These are phyloP conservation scores for Talaromyces sp. DNA, from an alignment of 2,329 filamentous ascomycete genomes.

Conservation along the genomic window DNA sequence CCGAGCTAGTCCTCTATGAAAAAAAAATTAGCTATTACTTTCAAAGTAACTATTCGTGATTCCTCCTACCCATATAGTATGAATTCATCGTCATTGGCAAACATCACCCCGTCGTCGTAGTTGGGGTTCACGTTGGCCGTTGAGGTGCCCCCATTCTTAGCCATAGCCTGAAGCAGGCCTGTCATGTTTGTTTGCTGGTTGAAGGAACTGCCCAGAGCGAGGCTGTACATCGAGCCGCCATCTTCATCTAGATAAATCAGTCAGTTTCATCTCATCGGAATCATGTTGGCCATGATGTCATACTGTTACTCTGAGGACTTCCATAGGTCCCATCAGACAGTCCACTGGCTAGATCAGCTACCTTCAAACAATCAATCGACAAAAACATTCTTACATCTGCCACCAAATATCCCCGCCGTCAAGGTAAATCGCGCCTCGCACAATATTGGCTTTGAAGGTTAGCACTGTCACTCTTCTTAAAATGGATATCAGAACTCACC, in stretches of 20 bases:
- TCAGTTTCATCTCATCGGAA: background rate
- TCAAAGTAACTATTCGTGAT: background rate
- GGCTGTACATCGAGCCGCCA: conserved; percentile 50
- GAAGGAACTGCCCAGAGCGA: conserved; percentile 58
- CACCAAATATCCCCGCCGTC: conserved; percentile 60
- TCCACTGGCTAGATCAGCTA: conserved; percentile 23
- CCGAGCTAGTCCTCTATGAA: conserved; percentile 43
- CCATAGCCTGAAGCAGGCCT: conserved; percentile 44
- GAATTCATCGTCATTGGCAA: conserved; percentile 61
- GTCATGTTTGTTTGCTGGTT: conserved; percentile 50
- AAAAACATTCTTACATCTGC: conserved; percentile 32
- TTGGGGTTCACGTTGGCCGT: conserved; percentile 53
- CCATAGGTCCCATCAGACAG: conserved; percentile 42
- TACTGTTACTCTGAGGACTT: conserved; percentile 37
- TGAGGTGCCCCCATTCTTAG: conserved; percentile 46
- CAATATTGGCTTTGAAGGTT: conserved; percentile 47
- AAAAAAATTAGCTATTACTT: background rate
- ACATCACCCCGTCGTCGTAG: conserved; percentile 60
- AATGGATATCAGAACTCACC: conserved; percentile 20
- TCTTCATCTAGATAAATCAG: conserved; percentile 43
- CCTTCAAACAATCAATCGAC: background rate
- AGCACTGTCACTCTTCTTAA: background rate
- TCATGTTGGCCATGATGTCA: background rate
- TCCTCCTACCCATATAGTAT: conserved; percentile 55
- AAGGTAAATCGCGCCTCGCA: conserved; percentile 61